Percentiles rank a stretch among this genome's conserved stretches.
Evolutionary conservation across 805 yeast genomes (phyloP).

Genomic region (Cyberlindnera maritima): DNA sequence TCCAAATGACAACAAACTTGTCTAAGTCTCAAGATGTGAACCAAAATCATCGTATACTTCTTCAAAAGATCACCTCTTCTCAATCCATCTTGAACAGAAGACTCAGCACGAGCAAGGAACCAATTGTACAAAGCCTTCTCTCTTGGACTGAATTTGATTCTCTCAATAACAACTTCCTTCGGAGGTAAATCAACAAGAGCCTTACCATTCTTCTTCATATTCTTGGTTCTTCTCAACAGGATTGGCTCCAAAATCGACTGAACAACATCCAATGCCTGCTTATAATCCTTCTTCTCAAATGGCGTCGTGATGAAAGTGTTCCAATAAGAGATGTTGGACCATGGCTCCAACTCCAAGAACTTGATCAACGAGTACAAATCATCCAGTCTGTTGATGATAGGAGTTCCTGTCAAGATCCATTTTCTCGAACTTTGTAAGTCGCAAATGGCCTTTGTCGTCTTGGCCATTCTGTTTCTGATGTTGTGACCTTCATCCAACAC

Average conservation of each 20-base stretch:
- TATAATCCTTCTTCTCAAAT: slow-evolving; percentile 68
- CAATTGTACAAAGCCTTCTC: slow-evolving; percentile 68
- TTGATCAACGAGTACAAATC: slow-evolving; percentile 78
- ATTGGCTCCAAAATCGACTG: slow-evolving; percentile 83
- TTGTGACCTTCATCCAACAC: slow-evolving; percentile 90
- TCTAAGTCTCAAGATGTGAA: slow-evolving; percentile 78
- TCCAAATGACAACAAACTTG: slow-evolving; percentile 87
- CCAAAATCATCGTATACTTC: slow-evolving; percentile 73
- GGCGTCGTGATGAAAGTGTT: slow-evolving; percentile 80
- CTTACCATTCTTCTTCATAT: slow-evolving; percentile 76
- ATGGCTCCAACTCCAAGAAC: slow-evolving; percentile 80
- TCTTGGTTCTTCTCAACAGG: slow-evolving; percentile 79
- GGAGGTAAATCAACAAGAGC: slow-evolving; percentile 75
- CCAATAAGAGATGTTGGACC: slow-evolving; percentile 87
- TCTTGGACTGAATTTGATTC: slow-evolving; percentile 58
- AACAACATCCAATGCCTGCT: slow-evolving; percentile 78
- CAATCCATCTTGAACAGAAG: slow-evolving; percentile 56
- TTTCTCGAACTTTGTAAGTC: slow-evolving; percentile 61
- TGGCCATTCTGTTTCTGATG: slow-evolving; percentile 75
- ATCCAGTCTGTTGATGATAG: slow-evolving; percentile 83
- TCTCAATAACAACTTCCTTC: slow-evolving; percentile 69
- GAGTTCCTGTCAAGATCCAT: slow-evolving; percentile 93
- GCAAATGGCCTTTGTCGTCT: slow-evolving; percentile 75
- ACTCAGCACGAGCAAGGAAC: slow-evolving; percentile 64
- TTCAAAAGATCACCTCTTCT: slow-evolving; percentile 66